phyloP scores from a whole-genome alignment of 2,329 filamentous ascomycete species.

The Alternaria longipes region DNA sequence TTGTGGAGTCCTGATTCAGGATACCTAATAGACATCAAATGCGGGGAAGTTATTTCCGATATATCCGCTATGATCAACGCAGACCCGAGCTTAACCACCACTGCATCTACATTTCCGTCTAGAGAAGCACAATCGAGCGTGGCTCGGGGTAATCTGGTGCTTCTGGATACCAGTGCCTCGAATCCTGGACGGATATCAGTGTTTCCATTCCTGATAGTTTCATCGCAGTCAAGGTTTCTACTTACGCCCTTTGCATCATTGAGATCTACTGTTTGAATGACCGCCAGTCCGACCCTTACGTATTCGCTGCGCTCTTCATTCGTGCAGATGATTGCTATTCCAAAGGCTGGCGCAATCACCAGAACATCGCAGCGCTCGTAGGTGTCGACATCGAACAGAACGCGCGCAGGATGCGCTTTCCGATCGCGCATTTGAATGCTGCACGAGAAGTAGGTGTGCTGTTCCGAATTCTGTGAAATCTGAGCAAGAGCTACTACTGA shows the following conservation, averaged over 20 bases:
- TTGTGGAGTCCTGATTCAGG: not conserved
- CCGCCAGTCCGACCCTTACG: constrained; percentile 23
- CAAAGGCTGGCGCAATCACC: constrained; percentile 12
- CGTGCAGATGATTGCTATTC: constrained; percentile 1
- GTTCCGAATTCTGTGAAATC: not conserved
- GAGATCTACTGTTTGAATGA: not conserved
- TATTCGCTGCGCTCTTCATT: constrained; percentile 1
- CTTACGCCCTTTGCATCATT: not conserved
- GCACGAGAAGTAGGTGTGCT: not conserved
- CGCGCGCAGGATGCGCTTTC: not conserved
- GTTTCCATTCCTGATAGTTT: not conserved
- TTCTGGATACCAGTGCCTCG: not conserved
- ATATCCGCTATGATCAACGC: not conserved
- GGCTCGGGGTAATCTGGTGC: not conserved
- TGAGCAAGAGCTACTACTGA: not conserved
- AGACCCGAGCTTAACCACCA: not conserved
- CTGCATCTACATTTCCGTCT: not conserved
- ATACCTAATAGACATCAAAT: not conserved
- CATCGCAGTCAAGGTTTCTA: not conserved
- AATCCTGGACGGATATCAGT: not conserved
- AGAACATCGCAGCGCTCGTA: constrained; percentile 6
- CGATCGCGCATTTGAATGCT: not conserved
- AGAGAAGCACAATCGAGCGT: not conserved
- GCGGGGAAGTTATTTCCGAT: not conserved
- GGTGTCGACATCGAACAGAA: constrained; percentile 11